Conservation (phyloP, 2,329 filamentous ascomycete species). For the Ophiobolus disseminans region DNA sequence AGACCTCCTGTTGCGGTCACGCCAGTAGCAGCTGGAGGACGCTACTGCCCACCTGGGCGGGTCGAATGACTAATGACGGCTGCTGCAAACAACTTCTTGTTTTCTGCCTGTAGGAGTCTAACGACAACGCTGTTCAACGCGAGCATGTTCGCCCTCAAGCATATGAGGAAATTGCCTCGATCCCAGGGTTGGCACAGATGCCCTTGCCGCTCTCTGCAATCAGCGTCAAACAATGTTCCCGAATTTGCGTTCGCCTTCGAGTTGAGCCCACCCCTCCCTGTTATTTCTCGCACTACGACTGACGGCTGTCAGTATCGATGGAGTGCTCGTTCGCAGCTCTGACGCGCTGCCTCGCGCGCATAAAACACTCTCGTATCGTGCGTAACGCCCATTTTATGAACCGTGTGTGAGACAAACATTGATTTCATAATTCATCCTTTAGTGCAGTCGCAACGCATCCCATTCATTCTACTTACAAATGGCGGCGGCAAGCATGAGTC, state of each 20-base stretch:
- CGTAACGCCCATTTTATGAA: too few relatives aligned
- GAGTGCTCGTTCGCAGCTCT: slow-evolving; percentile 86
- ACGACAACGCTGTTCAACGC: too few relatives aligned
- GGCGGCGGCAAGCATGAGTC: slow-evolving; percentile 86
- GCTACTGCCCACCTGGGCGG: too few relatives aligned
- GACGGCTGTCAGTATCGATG: slow-evolving; percentile 74
- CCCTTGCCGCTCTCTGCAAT: slow-evolving; percentile 35
- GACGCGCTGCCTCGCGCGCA: slow-evolving; percentile 80
- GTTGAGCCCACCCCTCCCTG: slow-evolving; percentile 47
- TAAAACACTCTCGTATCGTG: slow-evolving; percentile 73
- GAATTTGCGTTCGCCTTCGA: slow-evolving; percentile 65
- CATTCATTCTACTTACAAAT: slow-evolving; percentile 95
- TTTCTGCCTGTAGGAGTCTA: too few relatives aligned
- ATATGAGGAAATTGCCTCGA: slow-evolving; percentile 29
- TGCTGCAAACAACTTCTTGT: too few relatives aligned
- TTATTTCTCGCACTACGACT: slow-evolving; percentile 20
- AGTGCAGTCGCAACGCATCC: slow-evolving; percentile 78
- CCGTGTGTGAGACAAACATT: too few relatives aligned
- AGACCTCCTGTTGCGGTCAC: too few relatives aligned
- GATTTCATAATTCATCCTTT: too few relatives aligned
- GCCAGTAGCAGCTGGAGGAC: too few relatives aligned
- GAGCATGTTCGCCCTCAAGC: too few relatives aligned
- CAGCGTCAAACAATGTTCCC: slow-evolving; percentile 33
- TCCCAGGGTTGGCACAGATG: slow-evolving; percentile 13
- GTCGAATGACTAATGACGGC: too few relatives aligned